These are phyloP conservation scores for Setaria viridis DNA, from an alignment of 202 grass and related monocot genomes.

Conservation along the genomic window DNA sequence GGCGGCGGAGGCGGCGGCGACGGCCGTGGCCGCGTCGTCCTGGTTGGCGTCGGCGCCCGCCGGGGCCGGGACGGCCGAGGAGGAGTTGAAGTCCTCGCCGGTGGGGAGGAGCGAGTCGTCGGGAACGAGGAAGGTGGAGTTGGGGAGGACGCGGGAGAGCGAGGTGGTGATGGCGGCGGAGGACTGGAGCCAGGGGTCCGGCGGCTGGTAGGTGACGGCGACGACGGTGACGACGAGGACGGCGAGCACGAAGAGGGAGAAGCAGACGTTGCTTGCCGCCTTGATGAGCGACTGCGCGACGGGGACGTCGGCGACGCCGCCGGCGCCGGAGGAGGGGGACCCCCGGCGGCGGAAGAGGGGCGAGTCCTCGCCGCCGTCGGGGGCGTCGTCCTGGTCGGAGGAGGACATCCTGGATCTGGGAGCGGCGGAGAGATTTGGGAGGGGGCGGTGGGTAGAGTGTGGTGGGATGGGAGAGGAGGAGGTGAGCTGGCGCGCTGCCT, in stretches of 20 bases:
- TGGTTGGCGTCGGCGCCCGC: background rate
- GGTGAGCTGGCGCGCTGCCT: background rate
- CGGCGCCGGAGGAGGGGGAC: conserved; percentile 1
- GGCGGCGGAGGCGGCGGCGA: background rate
- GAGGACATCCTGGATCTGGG: conserved; percentile 57
- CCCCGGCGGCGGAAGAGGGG: conserved; percentile 58
- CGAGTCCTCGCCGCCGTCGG: conserved; percentile 56
- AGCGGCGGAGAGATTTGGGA: conserved; percentile 36
- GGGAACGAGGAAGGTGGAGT: conserved; percentile 73
- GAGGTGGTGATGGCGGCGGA: conserved; percentile 83
- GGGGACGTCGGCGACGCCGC: conserved; percentile 50
- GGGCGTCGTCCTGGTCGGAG: conserved; percentile 49
- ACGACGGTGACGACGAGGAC: conserved; percentile 86
- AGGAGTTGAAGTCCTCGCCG: conserved; percentile 67
- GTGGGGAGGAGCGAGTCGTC: conserved; percentile 91
- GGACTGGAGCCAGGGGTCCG: conserved; percentile 90
- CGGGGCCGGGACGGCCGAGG: conserved; percentile 9
- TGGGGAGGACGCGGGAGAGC: conserved; percentile 70
- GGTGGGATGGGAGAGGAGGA: background rate
- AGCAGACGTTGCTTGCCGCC: conserved; percentile 79
- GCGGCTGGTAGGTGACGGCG: conserved; percentile 95
- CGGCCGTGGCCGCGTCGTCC: background rate
- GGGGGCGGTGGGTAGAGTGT: conserved; percentile 23
- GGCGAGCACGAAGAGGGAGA: conserved; percentile 85
- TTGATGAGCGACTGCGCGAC: conserved; percentile 75